Evolutionary conservation across 495 filamentous ascomycete species (phyloP), one percentile per base, ranked within the genome.

Genomic region (Xylaria flabelliformis): DNA sequence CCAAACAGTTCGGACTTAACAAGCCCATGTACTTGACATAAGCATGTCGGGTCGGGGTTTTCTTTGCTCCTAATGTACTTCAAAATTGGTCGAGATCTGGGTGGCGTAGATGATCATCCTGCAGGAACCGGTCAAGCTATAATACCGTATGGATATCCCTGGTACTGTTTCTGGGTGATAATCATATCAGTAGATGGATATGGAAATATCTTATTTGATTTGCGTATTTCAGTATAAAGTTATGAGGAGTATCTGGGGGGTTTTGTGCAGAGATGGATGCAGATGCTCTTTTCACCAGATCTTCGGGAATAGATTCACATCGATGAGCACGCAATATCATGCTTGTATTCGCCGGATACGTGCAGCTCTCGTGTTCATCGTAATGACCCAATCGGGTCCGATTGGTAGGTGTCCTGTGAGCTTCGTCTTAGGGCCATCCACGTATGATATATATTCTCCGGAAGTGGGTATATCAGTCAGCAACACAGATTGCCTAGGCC

Each of bases 71-170:
- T 46, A 5, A 0, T 46, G 42, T 4, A 46, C 13, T 46, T 46
- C 15, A 46, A 46, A 46, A 4, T 46, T 46, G 42, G 39, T 39
- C 61, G 61, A 64, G 29, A 24, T 15, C 7, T 62, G 13, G 17
- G n/a, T n/a, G 58, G 17, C 9, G 39, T 64, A 39, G 9, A 26
- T 64, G 39, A 6, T n/a, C 12, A 36, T 12, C 24, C 63, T 65
- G 63, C 42, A 65, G 36, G 39, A 26, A 44, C 63, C 42, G 63
- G 63, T 39, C 19, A 13, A 13, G 42, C 26, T 15, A 39, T 15
- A 65, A 8, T 1, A 26, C 10, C 63, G 63, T 65, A 50, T 65
- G n/a, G 17, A 65, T 65, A 26, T 42, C 15, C 41, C 26, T 19
- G 42, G 15, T 13, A 32, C 62, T 9, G 15, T 15, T 12, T 7